Evolutionary conservation across 2,329 filamentous ascomycete species (phyloP), one percentile per base, ranked within the genome.

Genomic region (Penicillium thymicola): DNA sequence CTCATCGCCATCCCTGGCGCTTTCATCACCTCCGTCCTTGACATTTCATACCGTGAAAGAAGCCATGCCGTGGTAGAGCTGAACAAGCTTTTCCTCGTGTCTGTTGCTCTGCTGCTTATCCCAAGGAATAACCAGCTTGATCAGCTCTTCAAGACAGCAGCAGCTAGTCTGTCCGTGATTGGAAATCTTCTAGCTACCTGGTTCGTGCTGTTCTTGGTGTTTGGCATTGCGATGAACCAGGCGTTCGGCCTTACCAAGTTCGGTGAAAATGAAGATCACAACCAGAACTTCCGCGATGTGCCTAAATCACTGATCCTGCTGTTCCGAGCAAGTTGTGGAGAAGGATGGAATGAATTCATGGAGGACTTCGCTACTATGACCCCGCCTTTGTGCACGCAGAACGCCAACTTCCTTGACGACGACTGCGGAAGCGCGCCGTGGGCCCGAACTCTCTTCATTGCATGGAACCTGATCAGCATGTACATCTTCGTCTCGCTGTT

Each of bases 381-480:
- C 59, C 86, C 89, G 3, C 93, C 93, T 0, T 83, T 90, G 50
- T 99, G 94, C 75, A 91, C 92, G 1, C 81, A 87, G 21, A 82
- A 82, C 36, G 69, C 78, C 1, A 82, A 82, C 38, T 97, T 96
- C 74, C 93, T 92, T 67, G 79, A 89, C 41, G 94, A 91, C 67
- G 95, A 99, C 75, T 99, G 94, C 69, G 94, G 94, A 57, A 96
- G 93, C 76, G 84, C 86, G 49, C 83, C 86, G 38, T 99, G 94
- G 92, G 92, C 94, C 8, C 83, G 92, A 50, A 85, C 87, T 34
- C 80, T 99, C 10, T 99, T 99, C 78, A 92, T 97, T 56, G 85
- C 89, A 5, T 99, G 94, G 94, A 99, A 99, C 78, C 93, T 99
- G 67, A 83, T 99, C 75, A 97, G 93, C 89, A 99, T 99, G 94